phyloP scores from a whole-genome alignment of 2,329 filamentous ascomycete genomes.

The Ophiocordyceps camponoti-saundersi region DNA sequence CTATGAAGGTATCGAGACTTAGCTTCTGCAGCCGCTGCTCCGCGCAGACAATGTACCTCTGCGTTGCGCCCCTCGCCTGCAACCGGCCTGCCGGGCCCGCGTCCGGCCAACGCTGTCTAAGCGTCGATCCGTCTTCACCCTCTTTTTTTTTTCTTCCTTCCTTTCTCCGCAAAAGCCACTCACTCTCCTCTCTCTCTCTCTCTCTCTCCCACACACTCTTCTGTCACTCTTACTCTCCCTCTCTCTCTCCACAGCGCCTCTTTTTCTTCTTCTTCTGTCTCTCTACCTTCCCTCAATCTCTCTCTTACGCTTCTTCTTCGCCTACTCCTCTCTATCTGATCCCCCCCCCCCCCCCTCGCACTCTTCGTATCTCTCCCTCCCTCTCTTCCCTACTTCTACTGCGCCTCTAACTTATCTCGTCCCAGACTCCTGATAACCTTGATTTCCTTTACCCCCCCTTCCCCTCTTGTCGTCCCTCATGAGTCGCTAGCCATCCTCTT shows the following conservation, averaged over 20 bases:
- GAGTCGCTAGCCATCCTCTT: not conserved
- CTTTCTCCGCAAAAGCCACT: not conserved
- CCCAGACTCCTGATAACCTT: not conserved
- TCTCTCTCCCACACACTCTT: slow-evolving; percentile 1
- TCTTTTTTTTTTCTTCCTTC: not conserved
- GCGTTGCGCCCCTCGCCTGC: slow-evolving; percentile 1
- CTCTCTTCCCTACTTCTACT: not conserved
- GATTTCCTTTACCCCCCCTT: not conserved
- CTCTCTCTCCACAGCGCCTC: slow-evolving; percentile 1
- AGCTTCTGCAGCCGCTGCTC: too few species aligned
- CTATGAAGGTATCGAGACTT: too few species aligned
- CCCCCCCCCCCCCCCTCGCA: not conserved
- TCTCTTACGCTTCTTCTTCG: not conserved
- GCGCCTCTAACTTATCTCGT: not conserved
- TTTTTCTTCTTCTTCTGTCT: slow-evolving; percentile 4
- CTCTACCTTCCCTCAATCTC: not conserved
- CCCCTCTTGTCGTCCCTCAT: not conserved
- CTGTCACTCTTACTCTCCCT: not conserved
- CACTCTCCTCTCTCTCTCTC: not conserved
- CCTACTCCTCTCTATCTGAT: not conserved
- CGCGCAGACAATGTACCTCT: not conserved
- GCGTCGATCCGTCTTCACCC: slow-evolving; percentile 3
- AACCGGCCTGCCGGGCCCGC: slow-evolving; percentile 3
- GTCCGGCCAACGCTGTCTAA: slow-evolving; percentile 1
- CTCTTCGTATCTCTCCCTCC: not conserved